phyloP scores from a whole-genome alignment of 495 filamentous ascomycete species.

The Penicillium subrubescens region DNA sequence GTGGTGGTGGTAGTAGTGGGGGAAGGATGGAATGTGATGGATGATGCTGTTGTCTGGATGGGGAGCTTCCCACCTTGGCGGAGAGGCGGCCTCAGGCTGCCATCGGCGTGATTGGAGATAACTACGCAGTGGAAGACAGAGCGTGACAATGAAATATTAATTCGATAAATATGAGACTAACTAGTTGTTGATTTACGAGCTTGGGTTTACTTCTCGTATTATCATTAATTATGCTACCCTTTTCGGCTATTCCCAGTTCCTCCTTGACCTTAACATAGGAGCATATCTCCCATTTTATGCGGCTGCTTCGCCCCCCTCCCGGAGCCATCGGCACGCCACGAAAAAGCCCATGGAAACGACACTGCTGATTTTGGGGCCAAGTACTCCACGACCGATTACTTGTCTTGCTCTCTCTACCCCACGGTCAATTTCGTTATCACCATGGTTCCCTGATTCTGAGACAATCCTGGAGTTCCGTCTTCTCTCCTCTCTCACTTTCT shows the following conservation, averaged over 20 bases:
- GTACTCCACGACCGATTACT: background rate
- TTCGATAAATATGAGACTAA: background rate
- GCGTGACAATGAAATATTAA: background rate
- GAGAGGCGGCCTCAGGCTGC: slow-evolving; percentile 1
- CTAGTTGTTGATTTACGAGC: background rate
- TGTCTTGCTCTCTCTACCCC: background rate
- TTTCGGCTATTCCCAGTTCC: background rate
- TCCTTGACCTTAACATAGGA: background rate
- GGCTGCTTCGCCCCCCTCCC: slow-evolving; percentile 4
- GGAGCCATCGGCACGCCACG: slow-evolving; percentile 15
- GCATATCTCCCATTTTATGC: background rate
- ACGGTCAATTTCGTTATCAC: background rate
- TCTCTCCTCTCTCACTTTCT: slow-evolving; percentile 6
- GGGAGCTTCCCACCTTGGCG: slow-evolving; percentile 5
- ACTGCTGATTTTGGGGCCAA: slow-evolving; percentile 1
- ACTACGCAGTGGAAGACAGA: background rate
- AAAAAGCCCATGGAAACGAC: slow-evolving; percentile 14
- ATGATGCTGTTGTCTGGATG: background rate
- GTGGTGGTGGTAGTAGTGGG: background rate
- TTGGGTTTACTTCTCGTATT: background rate
- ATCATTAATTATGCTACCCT: background rate
- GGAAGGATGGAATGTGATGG: background rate
- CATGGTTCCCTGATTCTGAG: slow-evolving; percentile 4
- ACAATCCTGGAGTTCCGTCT: background rate
- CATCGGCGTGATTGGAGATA: background rate